Evolutionary conservation across 495 filamentous ascomycete species (phyloP).

Genomic region (Penicillium manginii): DNA sequence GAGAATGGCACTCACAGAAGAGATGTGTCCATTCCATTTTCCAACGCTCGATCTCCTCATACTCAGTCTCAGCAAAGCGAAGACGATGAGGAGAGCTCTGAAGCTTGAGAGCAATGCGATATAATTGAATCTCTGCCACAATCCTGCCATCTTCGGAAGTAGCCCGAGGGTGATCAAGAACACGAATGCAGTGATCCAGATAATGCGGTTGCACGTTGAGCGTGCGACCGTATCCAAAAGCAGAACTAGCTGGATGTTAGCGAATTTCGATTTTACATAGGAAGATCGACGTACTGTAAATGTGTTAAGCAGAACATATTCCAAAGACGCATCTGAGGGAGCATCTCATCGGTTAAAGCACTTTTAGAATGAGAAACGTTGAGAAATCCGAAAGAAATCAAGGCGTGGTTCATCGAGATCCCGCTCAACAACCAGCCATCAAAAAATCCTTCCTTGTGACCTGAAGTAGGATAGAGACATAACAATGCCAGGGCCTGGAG

Average conservation of each 20-base stretch:
- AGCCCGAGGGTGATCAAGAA: conserved; percentile 39
- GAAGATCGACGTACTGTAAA: conserved; percentile 36
- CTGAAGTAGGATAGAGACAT: conserved; percentile 41
- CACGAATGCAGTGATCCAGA: conserved; percentile 40
- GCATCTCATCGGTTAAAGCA: conserved; percentile 34
- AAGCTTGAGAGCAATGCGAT: conserved; percentile 35
- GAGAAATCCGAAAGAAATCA: conserved; percentile 39
- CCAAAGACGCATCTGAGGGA: conserved; percentile 43
- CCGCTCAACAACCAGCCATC: conserved; percentile 50
- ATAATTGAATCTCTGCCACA: conserved; percentile 44
- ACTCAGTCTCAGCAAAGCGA: conserved; percentile 35
- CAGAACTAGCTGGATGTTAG: conserved; percentile 30
- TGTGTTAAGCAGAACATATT: conserved; percentile 45
- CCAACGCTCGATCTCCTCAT: conserved; percentile 45
- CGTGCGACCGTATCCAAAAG: conserved; percentile 42
- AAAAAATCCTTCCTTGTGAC: conserved; percentile 41
- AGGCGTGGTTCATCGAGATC: conserved; percentile 46
- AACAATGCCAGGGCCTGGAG: conserved; percentile 44
- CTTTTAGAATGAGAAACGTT: conserved; percentile 28
- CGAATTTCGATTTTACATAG: not conserved
- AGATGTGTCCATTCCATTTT: conserved; percentile 47
- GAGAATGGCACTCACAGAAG: conserved; percentile 25
- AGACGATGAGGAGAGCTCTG: conserved; percentile 37
- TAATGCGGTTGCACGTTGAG: conserved; percentile 39
- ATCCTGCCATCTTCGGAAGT: conserved; percentile 41